These are phyloP conservation scores for Graphilbum fragrans DNA, from an alignment of 2,329 filamentous ascomycete species.

Conservation along the genomic window DNA sequence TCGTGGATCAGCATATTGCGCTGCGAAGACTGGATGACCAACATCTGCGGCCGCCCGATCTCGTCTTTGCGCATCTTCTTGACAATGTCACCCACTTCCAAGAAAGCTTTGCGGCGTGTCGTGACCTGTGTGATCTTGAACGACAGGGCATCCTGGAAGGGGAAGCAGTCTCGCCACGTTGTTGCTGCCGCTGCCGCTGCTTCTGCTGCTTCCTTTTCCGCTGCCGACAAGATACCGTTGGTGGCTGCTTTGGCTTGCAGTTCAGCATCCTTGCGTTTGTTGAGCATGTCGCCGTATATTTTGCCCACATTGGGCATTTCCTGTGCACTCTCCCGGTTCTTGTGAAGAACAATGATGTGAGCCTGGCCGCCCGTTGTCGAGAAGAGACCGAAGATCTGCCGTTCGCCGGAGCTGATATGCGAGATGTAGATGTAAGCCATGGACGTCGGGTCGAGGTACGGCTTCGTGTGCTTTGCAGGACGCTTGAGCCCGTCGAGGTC, in stretches of 20 bases:
- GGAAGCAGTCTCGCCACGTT: constrained; percentile 68
- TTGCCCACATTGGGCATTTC: constrained; percentile 84
- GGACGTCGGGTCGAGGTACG: constrained; percentile 64
- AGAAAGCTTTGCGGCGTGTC: constrained; percentile 75
- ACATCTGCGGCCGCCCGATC: constrained; percentile 58
- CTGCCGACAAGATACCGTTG: not conserved
- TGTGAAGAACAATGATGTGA: constrained; percentile 79
- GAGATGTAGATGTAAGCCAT: constrained; percentile 86
- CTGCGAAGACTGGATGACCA: constrained; percentile 86
- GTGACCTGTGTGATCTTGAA: constrained; percentile 85
- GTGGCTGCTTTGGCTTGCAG: constrained; percentile 15
- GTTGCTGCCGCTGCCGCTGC: constrained; percentile 55
- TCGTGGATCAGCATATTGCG: constrained; percentile 71
- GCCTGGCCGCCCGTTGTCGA: constrained; percentile 72
- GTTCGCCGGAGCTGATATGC: constrained; percentile 80
- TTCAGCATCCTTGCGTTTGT: constrained; percentile 51
- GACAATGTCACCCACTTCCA: constrained; percentile 77
- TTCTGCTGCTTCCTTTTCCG: constrained; percentile 14
- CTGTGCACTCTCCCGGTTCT: constrained; percentile 61
- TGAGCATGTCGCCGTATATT: constrained; percentile 69
- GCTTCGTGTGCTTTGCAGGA: constrained; percentile 40
- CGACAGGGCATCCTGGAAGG: constrained; percentile 73
- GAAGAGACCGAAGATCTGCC: constrained; percentile 88
- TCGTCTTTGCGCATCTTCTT: constrained; percentile 89
- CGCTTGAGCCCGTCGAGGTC: constrained; percentile 67